Conservation (phyloP, 805 yeast species). For the Kluyveromyces wickerhamii region DNA sequence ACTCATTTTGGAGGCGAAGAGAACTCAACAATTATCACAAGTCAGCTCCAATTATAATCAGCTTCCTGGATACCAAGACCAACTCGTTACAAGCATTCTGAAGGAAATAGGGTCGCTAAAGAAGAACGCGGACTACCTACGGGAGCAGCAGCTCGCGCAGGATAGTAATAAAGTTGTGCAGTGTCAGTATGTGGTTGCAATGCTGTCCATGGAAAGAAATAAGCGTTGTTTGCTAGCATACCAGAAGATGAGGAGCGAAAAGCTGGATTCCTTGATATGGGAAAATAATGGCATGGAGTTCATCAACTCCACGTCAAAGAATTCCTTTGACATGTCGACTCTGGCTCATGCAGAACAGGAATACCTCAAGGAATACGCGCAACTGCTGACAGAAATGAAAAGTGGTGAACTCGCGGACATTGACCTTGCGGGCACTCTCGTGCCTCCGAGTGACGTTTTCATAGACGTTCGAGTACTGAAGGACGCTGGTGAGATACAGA, state of each 20-base stretch:
- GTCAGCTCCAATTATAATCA: conserved; percentile 14
- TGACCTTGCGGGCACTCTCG: conserved; percentile 81
- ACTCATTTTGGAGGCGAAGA: conserved; percentile 75
- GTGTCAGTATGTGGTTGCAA: conserved; percentile 50
- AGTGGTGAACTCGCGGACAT: conserved; percentile 66
- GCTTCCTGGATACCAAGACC: conserved; percentile 62
- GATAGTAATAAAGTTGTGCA: conserved; percentile 41
- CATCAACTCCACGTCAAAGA: conserved; percentile 14
- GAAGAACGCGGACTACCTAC: conserved; percentile 44
- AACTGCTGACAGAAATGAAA: conserved; percentile 65
- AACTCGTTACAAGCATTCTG: conserved; percentile 56
- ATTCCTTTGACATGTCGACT: conserved; percentile 35
- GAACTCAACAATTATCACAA: conserved; percentile 55
- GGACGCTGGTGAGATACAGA: conserved; percentile 95
- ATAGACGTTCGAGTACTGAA: conserved; percentile 88
- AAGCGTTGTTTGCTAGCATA: conserved; percentile 86
- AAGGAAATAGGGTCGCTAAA: conserved; percentile 64
- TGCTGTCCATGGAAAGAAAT: conserved; percentile 74
- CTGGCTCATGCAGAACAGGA: conserved; percentile 75
- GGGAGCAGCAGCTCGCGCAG: conserved; percentile 21
- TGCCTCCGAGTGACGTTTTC: conserved; percentile 86
- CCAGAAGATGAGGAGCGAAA: conserved; percentile 60
- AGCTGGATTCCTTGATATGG: conserved; percentile 67
- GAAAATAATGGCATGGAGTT: conserved; percentile 39
- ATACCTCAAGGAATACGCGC: conserved; percentile 63